These are phyloP conservation scores for Pichia scutulata DNA, from an alignment of 805 yeast species.

Conservation along the genomic window DNA sequence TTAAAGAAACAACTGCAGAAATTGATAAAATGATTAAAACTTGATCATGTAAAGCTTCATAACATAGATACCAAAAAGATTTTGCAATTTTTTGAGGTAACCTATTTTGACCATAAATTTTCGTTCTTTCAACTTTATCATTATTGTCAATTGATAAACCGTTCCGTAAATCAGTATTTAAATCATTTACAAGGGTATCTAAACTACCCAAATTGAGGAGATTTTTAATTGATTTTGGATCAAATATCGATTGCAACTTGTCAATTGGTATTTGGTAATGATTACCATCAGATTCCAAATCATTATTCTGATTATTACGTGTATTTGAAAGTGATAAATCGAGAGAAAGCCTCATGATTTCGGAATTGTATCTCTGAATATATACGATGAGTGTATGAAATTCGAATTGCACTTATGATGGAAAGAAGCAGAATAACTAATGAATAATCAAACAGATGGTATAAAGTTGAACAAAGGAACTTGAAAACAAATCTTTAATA, in stretches of 20 bases:
- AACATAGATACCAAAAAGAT: conserved; percentile 58
- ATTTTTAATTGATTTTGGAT: conserved; percentile 49
- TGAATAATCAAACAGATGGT: too few relatives aligned
- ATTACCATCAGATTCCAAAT: conserved; percentile 10
- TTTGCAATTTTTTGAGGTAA: conserved; percentile 70
- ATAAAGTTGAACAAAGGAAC: neutral
- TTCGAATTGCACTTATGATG: too few relatives aligned
- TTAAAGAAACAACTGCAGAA: conserved; percentile 85
- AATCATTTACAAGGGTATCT: conserved; percentile 22
- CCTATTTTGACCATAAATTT: conserved; percentile 58
- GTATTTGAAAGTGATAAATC: neutral
- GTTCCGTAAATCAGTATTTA: conserved; percentile 30
- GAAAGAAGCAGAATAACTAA: too few relatives aligned
- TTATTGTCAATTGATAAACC: conserved; percentile 36
- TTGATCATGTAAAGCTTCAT: conserved; percentile 85
- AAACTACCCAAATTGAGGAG: conserved; percentile 41
- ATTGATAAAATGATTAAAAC: conserved; percentile 74
- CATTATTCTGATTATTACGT: neutral
- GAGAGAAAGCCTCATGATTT: neutral
- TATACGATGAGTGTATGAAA: too few relatives aligned
- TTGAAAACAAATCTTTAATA: too few relatives aligned
- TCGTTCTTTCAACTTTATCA: conserved; percentile 31
- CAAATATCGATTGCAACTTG: conserved; percentile 45
- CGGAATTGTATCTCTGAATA: neutral
- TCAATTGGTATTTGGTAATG: conserved; percentile 22